These are phyloP conservation scores for Aotearoamyces nothofagi DNA, from an alignment of 2,329 filamentous ascomycete genomes.

Conservation along the genomic window DNA sequence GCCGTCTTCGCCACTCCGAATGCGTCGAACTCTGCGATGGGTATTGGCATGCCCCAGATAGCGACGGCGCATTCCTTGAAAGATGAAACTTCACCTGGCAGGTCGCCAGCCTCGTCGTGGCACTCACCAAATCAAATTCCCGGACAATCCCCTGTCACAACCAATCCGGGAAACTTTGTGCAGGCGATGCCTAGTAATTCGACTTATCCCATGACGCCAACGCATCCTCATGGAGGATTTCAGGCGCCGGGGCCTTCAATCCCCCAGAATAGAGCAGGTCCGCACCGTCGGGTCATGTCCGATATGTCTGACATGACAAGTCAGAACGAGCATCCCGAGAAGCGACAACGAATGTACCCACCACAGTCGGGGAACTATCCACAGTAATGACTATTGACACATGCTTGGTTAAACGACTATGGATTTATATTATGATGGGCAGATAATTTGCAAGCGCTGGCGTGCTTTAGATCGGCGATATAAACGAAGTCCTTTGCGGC, in stretches of 20 bases:
- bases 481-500: neutral
- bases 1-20: conserved; percentile 13
- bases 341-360: conserved; percentile 18
- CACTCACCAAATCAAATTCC: conserved; percentile 18
- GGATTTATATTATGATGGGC: neutral
- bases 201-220: conserved; percentile 16
- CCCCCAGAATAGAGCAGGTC: conserved; percentile 3
- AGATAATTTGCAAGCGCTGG: neutral
- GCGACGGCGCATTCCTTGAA: conserved; percentile 16
- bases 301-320: conserved; percentile 14
- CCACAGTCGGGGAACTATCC: conserved; percentile 10
- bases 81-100: conserved; percentile 18
- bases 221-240: conserved; percentile 10
- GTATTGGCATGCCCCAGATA: conserved; percentile 16
- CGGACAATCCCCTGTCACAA: conserved; percentile 14
- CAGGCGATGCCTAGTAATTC: conserved; percentile 14
- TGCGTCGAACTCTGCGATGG: conserved; percentile 11
- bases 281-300: conserved; percentile 16
- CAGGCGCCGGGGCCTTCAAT: conserved; percentile 5
- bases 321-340: conserved; percentile 16
- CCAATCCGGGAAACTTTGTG: conserved; percentile 11
- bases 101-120: conserved; percentile 18
- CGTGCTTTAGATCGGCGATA: neutral
- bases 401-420: too few relatives aligned
- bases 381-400: conserved; percentile 7